Conservation (phyloP, 495 filamentous ascomycete genomes). For the Hapsidospora chrysogenum region DNA sequence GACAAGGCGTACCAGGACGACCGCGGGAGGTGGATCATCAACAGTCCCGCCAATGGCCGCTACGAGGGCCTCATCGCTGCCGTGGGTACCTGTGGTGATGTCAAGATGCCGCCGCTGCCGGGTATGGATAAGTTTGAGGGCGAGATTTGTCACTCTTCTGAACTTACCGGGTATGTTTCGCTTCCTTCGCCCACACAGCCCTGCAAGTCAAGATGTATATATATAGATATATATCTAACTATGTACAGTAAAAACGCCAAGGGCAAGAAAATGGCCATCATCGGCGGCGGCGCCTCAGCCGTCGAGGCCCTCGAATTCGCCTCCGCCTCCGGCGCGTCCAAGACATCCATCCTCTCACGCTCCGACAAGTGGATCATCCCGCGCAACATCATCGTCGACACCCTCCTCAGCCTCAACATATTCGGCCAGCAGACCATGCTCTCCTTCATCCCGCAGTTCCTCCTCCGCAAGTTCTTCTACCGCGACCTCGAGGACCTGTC, state of each 20-base stretch:
- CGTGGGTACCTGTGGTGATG: conserved; percentile 64
- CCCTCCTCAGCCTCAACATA: conserved; percentile 58
- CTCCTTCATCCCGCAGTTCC: conserved; percentile 60
- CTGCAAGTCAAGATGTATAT: too few relatives aligned
- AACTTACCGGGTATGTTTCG: conserved; percentile 41
- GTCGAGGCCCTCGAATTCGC: conserved; percentile 78
- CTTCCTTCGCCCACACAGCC: not conserved
- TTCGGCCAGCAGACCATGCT: conserved; percentile 60
- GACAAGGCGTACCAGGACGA: conserved; percentile 49
- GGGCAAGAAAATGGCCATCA: conserved; percentile 55
- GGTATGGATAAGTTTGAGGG: conserved; percentile 52
- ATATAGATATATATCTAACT: not conserved
- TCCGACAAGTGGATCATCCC: conserved; percentile 86
- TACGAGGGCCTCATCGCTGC: conserved; percentile 69
- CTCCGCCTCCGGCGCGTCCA: conserved; percentile 42
- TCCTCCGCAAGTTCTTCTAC: conserved; percentile 70
- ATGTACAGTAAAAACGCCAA: conserved; percentile 26
- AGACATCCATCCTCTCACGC: conserved; percentile 57
- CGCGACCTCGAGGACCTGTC: conserved; percentile 67
- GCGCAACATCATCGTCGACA: conserved; percentile 56
- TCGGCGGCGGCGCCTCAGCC: conserved; percentile 68
- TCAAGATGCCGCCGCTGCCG: conserved; percentile 51
- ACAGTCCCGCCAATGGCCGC: conserved; percentile 43
- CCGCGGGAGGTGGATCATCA: conserved; percentile 67
- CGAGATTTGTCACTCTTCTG: conserved; percentile 54